phyloP scores from a whole-genome alignment of 371 early-diverging fungal species.

The Apophysomyces elegans region DNA sequence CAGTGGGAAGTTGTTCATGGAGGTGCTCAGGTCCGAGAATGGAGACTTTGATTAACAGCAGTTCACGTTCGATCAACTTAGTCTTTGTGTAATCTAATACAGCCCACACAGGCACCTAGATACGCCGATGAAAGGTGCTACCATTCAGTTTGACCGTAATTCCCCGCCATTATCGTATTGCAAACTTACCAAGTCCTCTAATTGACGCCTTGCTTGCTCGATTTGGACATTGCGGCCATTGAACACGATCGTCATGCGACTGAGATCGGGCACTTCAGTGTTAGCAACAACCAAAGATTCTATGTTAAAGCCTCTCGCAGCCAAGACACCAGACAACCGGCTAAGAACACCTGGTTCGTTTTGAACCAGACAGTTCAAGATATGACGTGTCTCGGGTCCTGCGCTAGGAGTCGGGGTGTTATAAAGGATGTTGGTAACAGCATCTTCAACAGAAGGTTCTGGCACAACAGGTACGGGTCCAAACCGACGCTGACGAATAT shows the following conservation, averaged over 20 bases:
- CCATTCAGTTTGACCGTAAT: background rate
- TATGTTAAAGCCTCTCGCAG: constrained; percentile 94
- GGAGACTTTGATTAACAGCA: constrained; percentile 91
- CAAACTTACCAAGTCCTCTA: constrained; percentile 81
- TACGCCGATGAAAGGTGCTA: background rate
- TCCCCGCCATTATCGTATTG: background rate
- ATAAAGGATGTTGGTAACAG: constrained; percentile 87
- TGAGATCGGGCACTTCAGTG: constrained; percentile 91
- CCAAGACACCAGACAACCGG: constrained; percentile 87
- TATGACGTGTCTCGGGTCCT: constrained; percentile 65
- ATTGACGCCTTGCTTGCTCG: constrained; percentile 89
- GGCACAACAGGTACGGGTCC: constrained; percentile 43
- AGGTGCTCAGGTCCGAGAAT: constrained; percentile 78
- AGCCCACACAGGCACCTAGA: constrained; percentile 93
- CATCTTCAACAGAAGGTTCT: constrained; percentile 73
- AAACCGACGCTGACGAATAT: constrained; percentile 53
- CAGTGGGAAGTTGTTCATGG: constrained; percentile 30
- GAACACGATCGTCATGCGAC: constrained; percentile 94
- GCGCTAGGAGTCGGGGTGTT: constrained; percentile 76
- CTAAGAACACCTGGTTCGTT: constrained; percentile 95
- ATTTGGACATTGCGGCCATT: constrained; percentile 76
- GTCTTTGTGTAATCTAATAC: constrained; percentile 92
- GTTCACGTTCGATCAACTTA: constrained; percentile 87
- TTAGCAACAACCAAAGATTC: constrained; percentile 91
- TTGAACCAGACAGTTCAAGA: constrained; percentile 90